Evolutionary conservation across 1,284 basidiomycete species (phyloP).

Genomic region (Irpex rosettiformis): DNA sequence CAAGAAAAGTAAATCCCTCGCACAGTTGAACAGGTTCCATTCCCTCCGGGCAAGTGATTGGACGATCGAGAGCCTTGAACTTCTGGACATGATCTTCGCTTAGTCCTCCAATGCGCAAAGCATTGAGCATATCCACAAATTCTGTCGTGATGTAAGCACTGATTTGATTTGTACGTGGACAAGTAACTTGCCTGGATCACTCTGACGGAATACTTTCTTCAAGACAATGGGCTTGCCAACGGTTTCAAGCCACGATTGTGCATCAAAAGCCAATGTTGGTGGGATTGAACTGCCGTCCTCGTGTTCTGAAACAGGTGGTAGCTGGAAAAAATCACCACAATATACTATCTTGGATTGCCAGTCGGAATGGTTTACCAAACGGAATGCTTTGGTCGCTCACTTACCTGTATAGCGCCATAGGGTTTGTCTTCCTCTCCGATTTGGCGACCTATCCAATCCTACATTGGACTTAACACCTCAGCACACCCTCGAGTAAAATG

Average conservation of each 20-base stretch:
- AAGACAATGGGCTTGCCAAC: conserved; percentile 36
- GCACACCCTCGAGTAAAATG: background rate
- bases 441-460: conserved; percentile 47
- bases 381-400: conserved; percentile 31
- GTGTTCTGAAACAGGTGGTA: conserved; percentile 66
- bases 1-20: too few species aligned
- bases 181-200: conserved; percentile 45
- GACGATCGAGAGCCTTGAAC: conserved; percentile 60
- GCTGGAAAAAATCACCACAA: conserved; percentile 82
- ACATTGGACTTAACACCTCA: background rate
- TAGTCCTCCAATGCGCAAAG: conserved; percentile 61
- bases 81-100: conserved; percentile 41
- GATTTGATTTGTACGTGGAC: too few species aligned
- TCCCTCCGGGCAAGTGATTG: conserved; percentile 65
- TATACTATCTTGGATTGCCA: conserved; percentile 61
- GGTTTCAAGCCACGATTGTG: conserved; percentile 53
- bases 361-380: background rate
- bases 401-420: conserved; percentile 69
- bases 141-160: conserved; percentile 26
- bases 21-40: conserved; percentile 47
- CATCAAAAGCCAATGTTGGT: conserved; percentile 62
- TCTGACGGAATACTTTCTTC: conserved; percentile 42
- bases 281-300: conserved; percentile 27
- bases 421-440: conserved; percentile 47
- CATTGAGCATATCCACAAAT: conserved; percentile 72